phyloP scores from a whole-genome alignment of 2,329 filamentous ascomycete species.

The Aureobasidium sp. region DNA sequence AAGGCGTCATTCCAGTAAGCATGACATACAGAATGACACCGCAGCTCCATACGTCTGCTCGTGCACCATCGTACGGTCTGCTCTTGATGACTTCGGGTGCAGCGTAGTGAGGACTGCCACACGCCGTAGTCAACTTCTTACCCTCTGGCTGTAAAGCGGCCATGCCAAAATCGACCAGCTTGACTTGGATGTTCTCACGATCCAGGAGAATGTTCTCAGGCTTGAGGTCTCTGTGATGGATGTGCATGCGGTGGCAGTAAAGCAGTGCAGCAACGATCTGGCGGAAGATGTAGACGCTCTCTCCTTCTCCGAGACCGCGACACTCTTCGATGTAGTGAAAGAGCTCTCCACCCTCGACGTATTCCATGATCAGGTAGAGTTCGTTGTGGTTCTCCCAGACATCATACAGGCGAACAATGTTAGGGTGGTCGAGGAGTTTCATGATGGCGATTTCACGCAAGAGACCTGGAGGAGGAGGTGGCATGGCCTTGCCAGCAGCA shows the following conservation, averaged over 20 bases:
- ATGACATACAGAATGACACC: constrained; percentile 85
- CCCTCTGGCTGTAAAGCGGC: constrained; percentile 78
- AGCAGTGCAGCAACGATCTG: constrained; percentile 88
- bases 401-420: constrained; percentile 89
- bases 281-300: constrained; percentile 76
- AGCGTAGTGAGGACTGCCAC: constrained; percentile 93
- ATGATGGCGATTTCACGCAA: constrained; percentile 95
- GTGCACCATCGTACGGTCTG: constrained; percentile 69
- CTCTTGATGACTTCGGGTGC: constrained; percentile 82
- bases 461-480: constrained; percentile 60
- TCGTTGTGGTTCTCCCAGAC: constrained; percentile 97
- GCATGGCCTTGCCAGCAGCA: constrained; percentile 56
- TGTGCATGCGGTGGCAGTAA: constrained; percentile 89
- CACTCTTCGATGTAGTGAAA: constrained; percentile 75
- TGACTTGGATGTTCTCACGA: constrained; percentile 59
- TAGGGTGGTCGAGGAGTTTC: constrained; percentile 89
- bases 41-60: constrained; percentile 90
- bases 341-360: constrained; percentile 73
- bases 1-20: constrained; percentile 75
- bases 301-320: constrained; percentile 67
- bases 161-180: constrained; percentile 97
- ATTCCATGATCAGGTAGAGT: constrained; percentile 94
- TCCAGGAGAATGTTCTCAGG: constrained; percentile 94
- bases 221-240: constrained; percentile 93
- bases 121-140: constrained; percentile 76